phyloP scores from a whole-genome alignment of 2,329 filamentous ascomycete genomes.

The Aureobasidium lini region DNA sequence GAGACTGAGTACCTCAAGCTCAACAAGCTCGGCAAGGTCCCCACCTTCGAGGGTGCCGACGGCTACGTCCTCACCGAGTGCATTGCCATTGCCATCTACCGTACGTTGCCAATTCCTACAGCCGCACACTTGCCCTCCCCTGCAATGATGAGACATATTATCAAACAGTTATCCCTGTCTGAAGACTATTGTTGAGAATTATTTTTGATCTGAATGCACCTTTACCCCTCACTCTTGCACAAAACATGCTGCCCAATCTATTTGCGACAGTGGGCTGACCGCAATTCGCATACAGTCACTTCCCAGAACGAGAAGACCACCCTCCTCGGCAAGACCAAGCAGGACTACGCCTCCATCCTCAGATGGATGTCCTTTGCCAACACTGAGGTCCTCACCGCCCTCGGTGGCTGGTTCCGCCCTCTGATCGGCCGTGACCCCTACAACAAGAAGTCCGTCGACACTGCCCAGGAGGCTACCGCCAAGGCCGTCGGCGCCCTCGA shows the following conservation, averaged over 20 bases:
- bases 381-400: constrained; percentile 65
- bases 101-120: constrained; percentile 45
- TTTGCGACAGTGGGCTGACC: constrained; percentile 1
- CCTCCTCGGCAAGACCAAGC: constrained; percentile 98
- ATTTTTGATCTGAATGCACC: constrained; percentile 67
- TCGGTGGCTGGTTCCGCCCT: constrained; percentile 79
- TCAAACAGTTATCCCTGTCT: constrained; percentile 98
- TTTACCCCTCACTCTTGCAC: not conserved
- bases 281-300: constrained; percentile 57
- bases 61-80: constrained; percentile 82
- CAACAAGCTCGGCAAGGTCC: constrained; percentile 85
- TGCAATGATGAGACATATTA: constrained; percentile 65
- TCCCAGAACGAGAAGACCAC: constrained; percentile 93
- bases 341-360: constrained; percentile 97
- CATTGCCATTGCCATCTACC: constrained; percentile 95
- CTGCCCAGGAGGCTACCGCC: constrained; percentile 59
- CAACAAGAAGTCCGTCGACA: constrained; percentile 97
- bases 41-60: constrained; percentile 86
- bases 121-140: constrained; percentile 15
- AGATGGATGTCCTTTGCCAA: constrained; percentile 98
- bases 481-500: constrained; percentile 69
- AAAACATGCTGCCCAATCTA: constrained; percentile 13
- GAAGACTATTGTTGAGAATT: constrained; percentile 83
- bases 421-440: constrained; percentile 75
- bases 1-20: constrained; percentile 72